phyloP scores from a whole-genome alignment of 139 green algal species.

The Chlamydomonas sp. region DNA sequence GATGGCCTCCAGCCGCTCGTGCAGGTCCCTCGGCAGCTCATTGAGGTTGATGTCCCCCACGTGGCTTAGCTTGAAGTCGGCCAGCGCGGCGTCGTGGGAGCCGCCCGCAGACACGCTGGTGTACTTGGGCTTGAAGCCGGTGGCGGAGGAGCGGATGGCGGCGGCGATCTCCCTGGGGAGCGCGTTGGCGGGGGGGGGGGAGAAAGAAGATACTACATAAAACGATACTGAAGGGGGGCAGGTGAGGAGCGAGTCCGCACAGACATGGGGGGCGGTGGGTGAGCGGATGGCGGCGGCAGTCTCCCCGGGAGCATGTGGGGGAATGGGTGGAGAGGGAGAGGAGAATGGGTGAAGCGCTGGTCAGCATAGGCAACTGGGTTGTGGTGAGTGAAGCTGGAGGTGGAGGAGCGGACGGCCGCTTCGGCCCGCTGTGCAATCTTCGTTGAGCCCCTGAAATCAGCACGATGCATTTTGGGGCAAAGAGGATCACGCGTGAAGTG shows the following conservation, averaged over 20 bases:
- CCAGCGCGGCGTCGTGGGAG: background rate
- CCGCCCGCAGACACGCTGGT: background rate
- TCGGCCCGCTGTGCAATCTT: too few relatives aligned
- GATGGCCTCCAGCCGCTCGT: slow-evolving; percentile 41
- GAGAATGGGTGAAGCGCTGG: too few relatives aligned
- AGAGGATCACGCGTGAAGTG: too few relatives aligned
- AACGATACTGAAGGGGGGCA: too few relatives aligned
- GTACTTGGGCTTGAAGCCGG: slow-evolving; percentile 30
- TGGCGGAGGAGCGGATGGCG: background rate
- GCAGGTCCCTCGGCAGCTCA: slow-evolving; percentile 49
- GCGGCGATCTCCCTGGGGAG: slow-evolving; percentile 12
- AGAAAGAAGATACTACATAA: background rate
- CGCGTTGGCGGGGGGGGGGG: background rate
- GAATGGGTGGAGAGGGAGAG: too few relatives aligned
- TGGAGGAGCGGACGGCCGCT: too few relatives aligned
- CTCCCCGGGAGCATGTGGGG: too few relatives aligned
- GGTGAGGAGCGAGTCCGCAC: background rate
- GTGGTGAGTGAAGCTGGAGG: too few relatives aligned
- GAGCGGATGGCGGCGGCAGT: too few relatives aligned
- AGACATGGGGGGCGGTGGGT: background rate
- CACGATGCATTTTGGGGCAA: too few relatives aligned
- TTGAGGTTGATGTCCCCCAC: slow-evolving; percentile 30
- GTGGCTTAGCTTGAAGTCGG: slow-evolving; percentile 35
- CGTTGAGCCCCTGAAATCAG: too few relatives aligned
- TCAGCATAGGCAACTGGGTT: too few relatives aligned